Evolutionary conservation across 345 rosid genomes (phyloP).

Genomic region (Linum usitatissimum): DNA sequence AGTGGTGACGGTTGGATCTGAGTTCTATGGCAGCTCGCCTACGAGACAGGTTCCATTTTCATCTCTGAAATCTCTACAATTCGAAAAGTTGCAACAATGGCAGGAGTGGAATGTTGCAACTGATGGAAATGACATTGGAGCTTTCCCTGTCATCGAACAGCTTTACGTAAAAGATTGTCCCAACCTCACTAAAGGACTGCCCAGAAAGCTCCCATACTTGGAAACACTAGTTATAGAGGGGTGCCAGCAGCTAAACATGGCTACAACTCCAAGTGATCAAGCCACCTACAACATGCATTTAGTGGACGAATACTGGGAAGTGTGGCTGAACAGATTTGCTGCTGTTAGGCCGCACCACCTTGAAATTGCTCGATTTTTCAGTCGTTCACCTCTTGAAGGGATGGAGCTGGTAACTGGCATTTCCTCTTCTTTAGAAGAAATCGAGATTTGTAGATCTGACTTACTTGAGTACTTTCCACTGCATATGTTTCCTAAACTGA

Average conservation of each 20-base stretch:
- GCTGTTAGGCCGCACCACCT: background rate
- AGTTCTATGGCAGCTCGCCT: background rate
- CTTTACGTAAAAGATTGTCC: background rate
- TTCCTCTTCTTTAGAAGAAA: background rate
- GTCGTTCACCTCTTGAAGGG: background rate
- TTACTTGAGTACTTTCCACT: background rate
- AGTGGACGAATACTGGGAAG: background rate
- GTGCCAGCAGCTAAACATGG: slow-evolving; percentile 1
- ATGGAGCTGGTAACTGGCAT: background rate
- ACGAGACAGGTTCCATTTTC: background rate
- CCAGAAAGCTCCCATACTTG: background rate
- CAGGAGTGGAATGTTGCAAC: background rate
- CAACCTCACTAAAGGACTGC: background rate
- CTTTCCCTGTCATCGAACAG: background rate
- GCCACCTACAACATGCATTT: background rate
- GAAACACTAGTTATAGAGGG: background rate
- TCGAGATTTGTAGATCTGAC: background rate
- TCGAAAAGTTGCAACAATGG: background rate
- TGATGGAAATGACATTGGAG: background rate
- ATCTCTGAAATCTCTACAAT: background rate
- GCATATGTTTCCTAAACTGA: background rate
- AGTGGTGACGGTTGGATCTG: background rate
- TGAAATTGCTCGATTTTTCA: background rate
- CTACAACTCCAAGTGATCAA: background rate
- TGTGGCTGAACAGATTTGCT: background rate